Conservation (phyloP, 2,329 filamentous ascomycete species). For the Botrytis deweyae region DNA sequence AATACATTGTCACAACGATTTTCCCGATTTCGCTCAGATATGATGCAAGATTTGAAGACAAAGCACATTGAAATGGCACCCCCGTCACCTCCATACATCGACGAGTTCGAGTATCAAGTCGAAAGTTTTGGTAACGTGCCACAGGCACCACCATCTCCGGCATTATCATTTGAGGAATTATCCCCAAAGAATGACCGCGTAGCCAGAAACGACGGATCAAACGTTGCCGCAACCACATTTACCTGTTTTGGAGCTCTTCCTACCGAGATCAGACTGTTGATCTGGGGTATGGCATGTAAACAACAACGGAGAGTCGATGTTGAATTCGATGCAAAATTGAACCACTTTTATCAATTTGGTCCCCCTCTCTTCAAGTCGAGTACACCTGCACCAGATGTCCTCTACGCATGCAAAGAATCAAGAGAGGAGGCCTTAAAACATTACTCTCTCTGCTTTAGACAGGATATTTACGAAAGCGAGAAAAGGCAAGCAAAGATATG, state of each 20-base stretch:
- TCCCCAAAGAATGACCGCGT: not conserved
- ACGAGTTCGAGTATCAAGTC: constrained; percentile 19
- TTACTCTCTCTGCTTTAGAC: constrained; percentile 11
- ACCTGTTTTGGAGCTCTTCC: constrained; percentile 8
- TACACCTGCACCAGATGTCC: constrained; percentile 1
- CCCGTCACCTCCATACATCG: constrained; percentile 1
- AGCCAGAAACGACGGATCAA: not conserved
- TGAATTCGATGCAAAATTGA: not conserved
- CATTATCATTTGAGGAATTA: constrained; percentile 16
- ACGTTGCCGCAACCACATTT: not conserved
- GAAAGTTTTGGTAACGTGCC: constrained; percentile 3
- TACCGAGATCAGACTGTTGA: constrained; percentile 7
- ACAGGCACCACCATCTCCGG: constrained; percentile 1
- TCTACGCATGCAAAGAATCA: constrained; percentile 12
- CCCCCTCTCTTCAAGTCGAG: not conserved
- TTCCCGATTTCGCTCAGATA: not conserved
- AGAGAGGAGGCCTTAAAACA: constrained; percentile 11
- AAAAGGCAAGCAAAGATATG: not conserved
- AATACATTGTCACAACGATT: not conserved
- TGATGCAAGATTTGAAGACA: not conserved
- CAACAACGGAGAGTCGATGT: constrained; percentile 13
- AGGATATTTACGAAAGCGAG: not conserved
- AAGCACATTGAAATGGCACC: not conserved
- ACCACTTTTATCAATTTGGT: not conserved
- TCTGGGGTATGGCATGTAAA: constrained; percentile 12